phyloP scores from a whole-genome alignment of 306 rosid species.

The Vigna reflexopilosa region DNA sequence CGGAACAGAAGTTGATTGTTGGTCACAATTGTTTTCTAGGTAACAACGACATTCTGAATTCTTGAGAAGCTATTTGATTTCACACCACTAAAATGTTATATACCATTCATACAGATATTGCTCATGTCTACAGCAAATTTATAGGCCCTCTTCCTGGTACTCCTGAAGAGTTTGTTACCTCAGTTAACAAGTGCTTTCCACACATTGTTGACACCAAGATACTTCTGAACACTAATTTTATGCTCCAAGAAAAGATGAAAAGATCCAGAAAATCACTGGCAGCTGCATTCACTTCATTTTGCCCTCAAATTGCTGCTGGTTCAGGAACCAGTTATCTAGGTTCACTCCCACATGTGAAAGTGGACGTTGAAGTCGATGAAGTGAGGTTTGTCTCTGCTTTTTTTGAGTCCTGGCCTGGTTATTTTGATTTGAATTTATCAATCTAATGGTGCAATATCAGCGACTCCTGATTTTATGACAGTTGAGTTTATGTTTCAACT shows the following conservation, averaged over 20 bases:
- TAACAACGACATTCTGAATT: conserved; percentile 43
- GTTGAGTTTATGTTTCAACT: conserved; percentile 32
- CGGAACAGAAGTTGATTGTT: conserved; percentile 80
- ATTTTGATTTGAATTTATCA: conserved; percentile 6
- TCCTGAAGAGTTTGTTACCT: conserved; percentile 76
- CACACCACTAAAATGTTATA: conserved; percentile 41
- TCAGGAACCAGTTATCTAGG: conserved; percentile 48
- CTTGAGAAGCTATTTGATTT: conserved; percentile 29
- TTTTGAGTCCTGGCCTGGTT: conserved; percentile 13
- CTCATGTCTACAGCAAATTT: conserved; percentile 85
- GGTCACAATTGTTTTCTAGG: conserved; percentile 96
- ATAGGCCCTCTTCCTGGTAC: conserved; percentile 84
- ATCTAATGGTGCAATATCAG: conserved; percentile 14
- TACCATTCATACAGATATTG: conserved; percentile 69
- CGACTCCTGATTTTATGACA: not conserved
- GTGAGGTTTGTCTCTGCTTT: conserved; percentile 64
- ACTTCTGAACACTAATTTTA: conserved; percentile 61
- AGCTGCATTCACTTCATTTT: conserved; percentile 76
- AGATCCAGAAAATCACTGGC: conserved; percentile 74
- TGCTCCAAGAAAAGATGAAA: conserved; percentile 74
- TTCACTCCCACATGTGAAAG: conserved; percentile 57
- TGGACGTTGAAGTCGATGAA: conserved; percentile 86
- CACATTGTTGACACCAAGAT: conserved; percentile 84
- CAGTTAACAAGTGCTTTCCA: conserved; percentile 77
- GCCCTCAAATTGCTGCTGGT: conserved; percentile 77